phyloP scores from a whole-genome alignment of 2,329 filamentous ascomycete species.

The Sclerotinia minor region DNA sequence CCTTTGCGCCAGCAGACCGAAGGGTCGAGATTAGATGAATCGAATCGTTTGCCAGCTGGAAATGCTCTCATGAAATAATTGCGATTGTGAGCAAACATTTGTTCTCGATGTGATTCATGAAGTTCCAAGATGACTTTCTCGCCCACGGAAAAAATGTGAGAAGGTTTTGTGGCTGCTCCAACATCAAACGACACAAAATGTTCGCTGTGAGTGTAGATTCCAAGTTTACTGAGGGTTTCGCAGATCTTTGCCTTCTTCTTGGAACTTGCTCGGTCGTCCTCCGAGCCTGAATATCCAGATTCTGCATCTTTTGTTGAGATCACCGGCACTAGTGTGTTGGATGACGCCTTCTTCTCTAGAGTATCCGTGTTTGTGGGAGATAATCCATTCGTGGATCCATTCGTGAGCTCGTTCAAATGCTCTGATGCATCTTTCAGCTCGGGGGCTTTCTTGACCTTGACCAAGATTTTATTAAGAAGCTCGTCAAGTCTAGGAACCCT shows the following conservation, averaged over 20 bases:
- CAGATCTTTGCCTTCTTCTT: constrained; percentile 58
- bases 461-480: constrained; percentile 75
- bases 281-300: constrained; percentile 38
- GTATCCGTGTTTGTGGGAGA: constrained; percentile 4
- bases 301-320: constrained; percentile 32
- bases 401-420: neutral
- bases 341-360: constrained; percentile 21
- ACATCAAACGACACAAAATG: constrained; percentile 73
- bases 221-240: constrained; percentile 69
- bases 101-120: constrained; percentile 53
- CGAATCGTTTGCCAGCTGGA: constrained; percentile 77
- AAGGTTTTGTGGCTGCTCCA: constrained; percentile 57
- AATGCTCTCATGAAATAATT: constrained; percentile 84
- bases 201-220: constrained; percentile 84
- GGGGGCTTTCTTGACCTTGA: constrained; percentile 69
- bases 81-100: constrained; percentile 79
- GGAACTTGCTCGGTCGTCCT: constrained; percentile 37
- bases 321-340: constrained; percentile 31
- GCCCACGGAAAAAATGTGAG: constrained; percentile 68
- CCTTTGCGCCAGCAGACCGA: constrained; percentile 83
- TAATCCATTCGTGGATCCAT: constrained; percentile 9
- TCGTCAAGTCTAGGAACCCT: constrained; percentile 69
- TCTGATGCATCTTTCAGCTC: neutral
- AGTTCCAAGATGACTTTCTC: constrained; percentile 65
- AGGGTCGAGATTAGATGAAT: constrained; percentile 85